Conservation (phyloP, 2,329 filamentous ascomycete species). For the Fusarium liriodendri region DNA sequence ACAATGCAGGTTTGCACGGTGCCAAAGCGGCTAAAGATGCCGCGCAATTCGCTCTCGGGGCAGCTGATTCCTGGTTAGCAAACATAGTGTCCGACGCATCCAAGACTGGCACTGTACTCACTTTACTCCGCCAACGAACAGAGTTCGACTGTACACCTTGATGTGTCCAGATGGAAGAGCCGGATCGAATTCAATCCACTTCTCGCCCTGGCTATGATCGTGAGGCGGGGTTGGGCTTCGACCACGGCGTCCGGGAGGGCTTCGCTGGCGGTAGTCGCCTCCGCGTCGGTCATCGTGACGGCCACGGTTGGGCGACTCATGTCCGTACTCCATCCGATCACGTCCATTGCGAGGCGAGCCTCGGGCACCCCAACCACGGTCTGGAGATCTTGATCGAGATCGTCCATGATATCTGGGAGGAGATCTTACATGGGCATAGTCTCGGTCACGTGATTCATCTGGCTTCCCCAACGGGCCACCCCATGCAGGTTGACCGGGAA, state of each 20-base stretch:
- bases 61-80: slow-evolving; percentile 61
- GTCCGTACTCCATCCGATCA: slow-evolving; percentile 80
- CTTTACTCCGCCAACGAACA: slow-evolving; percentile 97
- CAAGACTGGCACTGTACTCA: slow-evolving; percentile 59
- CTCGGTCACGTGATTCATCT: slow-evolving; percentile 66
- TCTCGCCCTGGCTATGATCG: slow-evolving; percentile 56
- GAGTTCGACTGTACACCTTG: slow-evolving; percentile 92
- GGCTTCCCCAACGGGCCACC: slow-evolving; percentile 43
- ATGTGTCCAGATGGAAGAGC: slow-evolving; percentile 81
- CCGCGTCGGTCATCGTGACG: slow-evolving; percentile 68
- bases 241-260: slow-evolving; percentile 76
- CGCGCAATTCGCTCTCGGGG: slow-evolving; percentile 83
- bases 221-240: slow-evolving; percentile 69
- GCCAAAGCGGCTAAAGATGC: slow-evolving; percentile 84
- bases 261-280: slow-evolving; percentile 87
- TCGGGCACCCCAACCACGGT: slow-evolving; percentile 76
- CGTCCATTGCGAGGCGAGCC: slow-evolving; percentile 71
- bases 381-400: slow-evolving; percentile 84
- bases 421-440: slow-evolving; percentile 70
- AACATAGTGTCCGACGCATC: neutral
- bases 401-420: slow-evolving; percentile 69
- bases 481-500: slow-evolving; percentile 49
- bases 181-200: slow-evolving; percentile 84
- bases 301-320: slow-evolving; percentile 72
- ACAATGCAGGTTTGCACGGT: slow-evolving; percentile 97